These are phyloP conservation scores for Candida easanensis DNA, from an alignment of 805 yeast species.

Conservation along the genomic window DNA sequence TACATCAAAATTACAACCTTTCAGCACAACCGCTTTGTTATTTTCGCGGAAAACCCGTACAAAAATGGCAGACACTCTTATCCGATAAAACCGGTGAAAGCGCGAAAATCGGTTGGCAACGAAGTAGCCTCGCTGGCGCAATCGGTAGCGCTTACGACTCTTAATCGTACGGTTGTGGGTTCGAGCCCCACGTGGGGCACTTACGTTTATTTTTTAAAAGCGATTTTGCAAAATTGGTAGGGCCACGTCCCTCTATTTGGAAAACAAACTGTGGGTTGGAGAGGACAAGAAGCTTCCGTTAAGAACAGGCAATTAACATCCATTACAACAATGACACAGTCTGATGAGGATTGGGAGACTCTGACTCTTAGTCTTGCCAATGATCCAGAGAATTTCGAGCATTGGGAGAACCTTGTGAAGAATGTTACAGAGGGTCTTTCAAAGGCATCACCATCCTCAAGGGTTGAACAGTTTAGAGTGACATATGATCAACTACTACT, in stretches of 20 bases:
- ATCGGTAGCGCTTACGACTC: constrained; percentile 36
- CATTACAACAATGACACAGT: constrained; percentile 4
- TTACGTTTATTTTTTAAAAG: constrained; percentile 1
- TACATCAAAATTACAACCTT: too few relatives aligned
- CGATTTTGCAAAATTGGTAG: background rate
- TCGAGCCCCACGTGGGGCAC: constrained; percentile 36
- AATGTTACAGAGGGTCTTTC: constrained; percentile 34
- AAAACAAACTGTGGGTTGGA: too few relatives aligned
- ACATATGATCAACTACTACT: constrained; percentile 42
- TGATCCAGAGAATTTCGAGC: constrained; percentile 33
- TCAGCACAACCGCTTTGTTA: too few relatives aligned
- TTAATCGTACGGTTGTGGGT: constrained; percentile 35
- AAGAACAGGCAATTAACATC: too few relatives aligned
- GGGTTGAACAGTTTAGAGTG: constrained; percentile 34
- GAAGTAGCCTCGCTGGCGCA: constrained; percentile 33
- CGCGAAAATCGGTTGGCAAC: too few relatives aligned
- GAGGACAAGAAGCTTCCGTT: too few relatives aligned
- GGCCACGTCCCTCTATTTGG: background rate
- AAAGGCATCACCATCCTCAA: constrained; percentile 32
- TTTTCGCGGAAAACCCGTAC: too few relatives aligned
- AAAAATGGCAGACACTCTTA: too few relatives aligned
- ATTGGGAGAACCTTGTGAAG: constrained; percentile 38
- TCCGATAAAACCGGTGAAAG: too few relatives aligned
- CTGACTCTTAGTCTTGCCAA: constrained; percentile 20
- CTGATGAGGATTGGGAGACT: constrained; percentile 17